Evolutionary conservation across 2,329 filamentous ascomycete species (phyloP), one percentile per base, ranked within the genome.

Genomic region (Domatiomyces globalis): DNA sequence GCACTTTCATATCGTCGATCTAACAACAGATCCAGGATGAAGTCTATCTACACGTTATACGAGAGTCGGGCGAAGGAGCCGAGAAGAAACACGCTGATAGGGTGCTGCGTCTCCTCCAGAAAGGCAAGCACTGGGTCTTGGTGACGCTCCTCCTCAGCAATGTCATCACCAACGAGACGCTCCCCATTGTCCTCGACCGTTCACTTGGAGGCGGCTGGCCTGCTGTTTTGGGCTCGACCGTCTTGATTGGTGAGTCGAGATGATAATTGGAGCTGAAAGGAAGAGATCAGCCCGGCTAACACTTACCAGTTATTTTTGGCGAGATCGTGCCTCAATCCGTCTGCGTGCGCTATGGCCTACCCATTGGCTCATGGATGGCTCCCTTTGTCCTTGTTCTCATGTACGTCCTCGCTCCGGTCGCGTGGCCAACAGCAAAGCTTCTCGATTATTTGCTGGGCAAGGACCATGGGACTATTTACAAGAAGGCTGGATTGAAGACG

Each of bases 61-160:
- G 88, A 49, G 83, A 84, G 43, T 94, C 92, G 50, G 82, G 85
- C 45, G 83, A 87, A 67, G 87, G 84, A 51, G 75, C 81, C n/a
- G 90, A 96, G 69, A 83, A 83, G 63, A 87, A 81, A 64, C 87
- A 95, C 64, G 92, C 92, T 0, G 79, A 78, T 51, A 83, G 80
- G 57, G 92, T 98, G 9, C 76, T 92, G 60, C 76, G 80, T 44
- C 73, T 98, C 25, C 71, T 98, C 51, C 81, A 87, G 58, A 84
- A 79, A 61, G 92, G 92, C 62, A 98, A 98, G 67, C 92, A 98
- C 69, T 98, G 92, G 92, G 90, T 98, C 18, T 74, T 98, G 52
- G 92, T 98, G 50, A 96, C 92, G 2, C 72, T 98, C 22, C 77
- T 98, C 6, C 74, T 98, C 51, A 88, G 88, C 67, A 98, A 98